A percentile compares a stretch with the other conserved stretches of the same genome.
Conservation (phyloP, 176 grass and related monocot species). For the Guadua angustifolia region DNA sequence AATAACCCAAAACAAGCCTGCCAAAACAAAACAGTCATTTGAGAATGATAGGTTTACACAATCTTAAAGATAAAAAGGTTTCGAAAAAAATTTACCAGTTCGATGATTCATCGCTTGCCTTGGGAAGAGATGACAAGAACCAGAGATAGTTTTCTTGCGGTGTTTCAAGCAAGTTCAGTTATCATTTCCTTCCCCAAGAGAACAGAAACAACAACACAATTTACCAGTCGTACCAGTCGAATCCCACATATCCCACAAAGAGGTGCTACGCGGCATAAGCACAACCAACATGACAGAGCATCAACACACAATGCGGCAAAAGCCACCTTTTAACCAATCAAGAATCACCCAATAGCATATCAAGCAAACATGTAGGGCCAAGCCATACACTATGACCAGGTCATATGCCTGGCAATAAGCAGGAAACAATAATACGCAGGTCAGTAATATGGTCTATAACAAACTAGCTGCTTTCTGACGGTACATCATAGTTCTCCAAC, state of each 20-base stretch:
- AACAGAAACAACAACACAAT: constrained; percentile 33
- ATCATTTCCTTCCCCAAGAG: constrained; percentile 33
- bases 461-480: constrained; percentile 49
- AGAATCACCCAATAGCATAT: constrained; percentile 40
- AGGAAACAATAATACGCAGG: constrained; percentile 52
- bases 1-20: constrained; percentile 52
- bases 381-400: constrained; percentile 52
- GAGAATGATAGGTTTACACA: constrained; percentile 43
- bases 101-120: constrained; percentile 26
- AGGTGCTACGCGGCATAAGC: constrained; percentile 26
- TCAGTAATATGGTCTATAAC: constrained; percentile 56
- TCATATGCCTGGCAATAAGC: constrained; percentile 57
- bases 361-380: constrained; percentile 52
- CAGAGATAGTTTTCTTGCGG: constrained; percentile 35
- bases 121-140: constrained; percentile 23
- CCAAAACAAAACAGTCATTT: constrained; percentile 61
- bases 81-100: constrained; percentile 44
- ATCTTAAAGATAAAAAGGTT: constrained; percentile 28
- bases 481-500: constrained; percentile 53
- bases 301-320: constrained; percentile 29
- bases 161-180: constrained; percentile 40
- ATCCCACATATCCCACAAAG: constrained; percentile 32
- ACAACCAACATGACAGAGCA: constrained; percentile 28
- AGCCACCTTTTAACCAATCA: constrained; percentile 47
- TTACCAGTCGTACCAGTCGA: constrained; percentile 30